Evolutionary conservation across 2,329 filamentous ascomycete species (phyloP).

Genomic region (Talaromyces sp.): DNA sequence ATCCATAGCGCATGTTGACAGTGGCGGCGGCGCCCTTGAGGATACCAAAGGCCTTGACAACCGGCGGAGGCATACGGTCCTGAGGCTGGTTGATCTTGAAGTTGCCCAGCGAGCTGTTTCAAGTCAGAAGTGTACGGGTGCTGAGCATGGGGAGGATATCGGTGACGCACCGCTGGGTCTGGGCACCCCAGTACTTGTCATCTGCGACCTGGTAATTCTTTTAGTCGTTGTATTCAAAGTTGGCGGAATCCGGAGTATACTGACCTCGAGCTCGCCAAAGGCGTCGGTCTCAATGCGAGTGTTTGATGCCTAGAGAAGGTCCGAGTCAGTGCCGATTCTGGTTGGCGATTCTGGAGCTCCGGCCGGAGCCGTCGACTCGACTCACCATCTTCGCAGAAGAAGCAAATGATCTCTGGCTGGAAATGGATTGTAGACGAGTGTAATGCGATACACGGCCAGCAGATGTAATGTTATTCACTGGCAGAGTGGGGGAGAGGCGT

Average conservation of each 20-base stretch:
- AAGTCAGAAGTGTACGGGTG: conserved; percentile 17
- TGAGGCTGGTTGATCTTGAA: conserved; percentile 99
- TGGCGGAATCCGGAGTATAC: conserved; percentile 12
- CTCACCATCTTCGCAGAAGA: conserved; percentile 36
- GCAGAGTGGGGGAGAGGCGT: conserved; percentile 21
- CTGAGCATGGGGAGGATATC: background rate
- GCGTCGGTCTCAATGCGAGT: conserved; percentile 91
- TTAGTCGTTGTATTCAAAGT: conserved; percentile 6
- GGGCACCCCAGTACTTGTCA: conserved; percentile 98
- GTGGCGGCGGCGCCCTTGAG: conserved; percentile 94
- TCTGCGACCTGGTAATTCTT: conserved; percentile 56
- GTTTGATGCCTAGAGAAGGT: conserved; percentile 27
- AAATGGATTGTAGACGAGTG: conserved; percentile 32
- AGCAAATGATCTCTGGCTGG: conserved; percentile 32
- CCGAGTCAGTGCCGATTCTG: background rate
- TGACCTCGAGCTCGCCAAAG: conserved; percentile 83
- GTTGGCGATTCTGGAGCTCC: background rate
- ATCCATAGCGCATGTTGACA: conserved; percentile 91
- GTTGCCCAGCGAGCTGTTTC: conserved; percentile 72
- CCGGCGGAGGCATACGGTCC: conserved; percentile 93
- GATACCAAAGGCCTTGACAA: conserved; percentile 91
- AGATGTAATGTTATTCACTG: conserved; percentile 20
- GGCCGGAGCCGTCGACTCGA: background rate
- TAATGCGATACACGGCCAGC: conserved; percentile 26
- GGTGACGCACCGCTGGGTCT: conserved; percentile 70